A percentile compares a stretch with the other conserved stretches of the same genome.
phyloP scores from a whole-genome alignment of 106 monocot genomes.

The Vanilla planifolia region DNA sequence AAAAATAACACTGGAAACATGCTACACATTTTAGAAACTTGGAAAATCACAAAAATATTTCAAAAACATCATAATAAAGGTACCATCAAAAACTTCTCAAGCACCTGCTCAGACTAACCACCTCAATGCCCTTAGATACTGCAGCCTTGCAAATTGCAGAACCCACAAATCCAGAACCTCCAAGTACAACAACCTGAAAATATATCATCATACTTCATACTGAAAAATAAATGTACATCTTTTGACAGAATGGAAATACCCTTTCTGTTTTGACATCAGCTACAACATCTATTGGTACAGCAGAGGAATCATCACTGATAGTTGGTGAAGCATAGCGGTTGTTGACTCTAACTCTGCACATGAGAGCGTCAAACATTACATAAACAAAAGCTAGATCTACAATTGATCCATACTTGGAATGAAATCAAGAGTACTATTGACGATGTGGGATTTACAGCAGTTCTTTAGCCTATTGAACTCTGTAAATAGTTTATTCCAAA shows the following conservation, averaged over 20 bases:
- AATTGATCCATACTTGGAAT: too few species aligned
- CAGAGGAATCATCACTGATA: constrained; percentile 29
- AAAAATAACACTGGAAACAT: not conserved
- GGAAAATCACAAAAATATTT: not conserved
- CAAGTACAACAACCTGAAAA: constrained; percentile 82
- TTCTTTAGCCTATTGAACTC: too few species aligned
- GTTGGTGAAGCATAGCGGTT: constrained; percentile 28
- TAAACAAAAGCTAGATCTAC: too few species aligned
- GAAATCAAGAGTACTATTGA: too few species aligned
- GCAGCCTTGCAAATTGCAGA: constrained; percentile 97
- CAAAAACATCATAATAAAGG: not conserved
- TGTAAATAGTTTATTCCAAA: too few species aligned
- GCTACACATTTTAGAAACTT: not conserved
- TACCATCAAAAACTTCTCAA: not conserved
- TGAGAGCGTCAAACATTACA: not conserved
- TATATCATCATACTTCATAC: not conserved
- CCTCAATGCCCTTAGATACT: constrained; percentile 90
- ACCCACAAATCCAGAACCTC: constrained; percentile 94
- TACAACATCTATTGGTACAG: constrained; percentile 52
- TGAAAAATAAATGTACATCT: not conserved
- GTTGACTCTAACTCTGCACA: constrained; percentile 5
- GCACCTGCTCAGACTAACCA: constrained; percentile 91
- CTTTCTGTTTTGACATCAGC: constrained; percentile 72
- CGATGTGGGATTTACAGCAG: too few species aligned
- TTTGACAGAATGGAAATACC: constrained; percentile 14